These are phyloP conservation scores for Sphagnum fallax DNA, from an alignment of 228 moss, liverwort and hornwort species.

Conservation along the genomic window DNA sequence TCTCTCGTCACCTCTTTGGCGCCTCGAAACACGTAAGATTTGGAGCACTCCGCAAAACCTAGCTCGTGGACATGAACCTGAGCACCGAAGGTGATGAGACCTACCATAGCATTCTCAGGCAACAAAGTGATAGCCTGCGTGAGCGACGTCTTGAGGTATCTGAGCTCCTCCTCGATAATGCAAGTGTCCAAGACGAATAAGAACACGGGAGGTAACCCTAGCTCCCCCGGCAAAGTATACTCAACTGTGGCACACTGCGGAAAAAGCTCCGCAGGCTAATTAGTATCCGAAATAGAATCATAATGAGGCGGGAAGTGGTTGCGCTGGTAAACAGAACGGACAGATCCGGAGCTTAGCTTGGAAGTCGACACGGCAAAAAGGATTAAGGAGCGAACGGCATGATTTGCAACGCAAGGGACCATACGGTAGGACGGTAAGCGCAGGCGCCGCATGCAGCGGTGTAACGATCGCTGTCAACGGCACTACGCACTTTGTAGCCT, in stretches of 20 bases:
- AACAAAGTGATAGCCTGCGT: conserved; percentile 82
- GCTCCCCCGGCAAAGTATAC: conserved; percentile 72
- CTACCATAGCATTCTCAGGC: conserved; percentile 90
- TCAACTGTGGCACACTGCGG: conserved; percentile 87
- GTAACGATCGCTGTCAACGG: conserved; percentile 80
- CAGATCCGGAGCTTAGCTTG: conserved; percentile 98
- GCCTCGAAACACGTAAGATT: conserved; percentile 89
- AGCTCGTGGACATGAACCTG: conserved; percentile 98
- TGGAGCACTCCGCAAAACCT: conserved; percentile 95
- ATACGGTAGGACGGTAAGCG: conserved; percentile 62
- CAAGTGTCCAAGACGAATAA: conserved; percentile 90
- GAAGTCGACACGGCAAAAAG: conserved; percentile 94
- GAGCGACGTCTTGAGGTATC: conserved; percentile 70
- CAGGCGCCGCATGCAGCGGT: conserved; percentile 56
- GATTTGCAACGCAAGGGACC: conserved; percentile 83
- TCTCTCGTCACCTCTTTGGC: conserved; percentile 94
- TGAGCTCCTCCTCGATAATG: conserved; percentile 92
- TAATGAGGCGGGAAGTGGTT: conserved; percentile 92
- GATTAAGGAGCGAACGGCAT: conserved; percentile 83
- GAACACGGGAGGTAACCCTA: conserved; percentile 80
- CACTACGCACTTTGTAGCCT: conserved; percentile 87
- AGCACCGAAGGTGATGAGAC: conserved; percentile 82
- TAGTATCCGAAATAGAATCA: conserved; percentile 68
- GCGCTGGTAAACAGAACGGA: conserved; percentile 95
- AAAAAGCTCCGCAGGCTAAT: conserved; percentile 87